Evolutionary conservation across 257 asterid genomes (phyloP), one percentile per base, ranked within the genome.

Genomic region (Fraxinus excelsior): DNA sequence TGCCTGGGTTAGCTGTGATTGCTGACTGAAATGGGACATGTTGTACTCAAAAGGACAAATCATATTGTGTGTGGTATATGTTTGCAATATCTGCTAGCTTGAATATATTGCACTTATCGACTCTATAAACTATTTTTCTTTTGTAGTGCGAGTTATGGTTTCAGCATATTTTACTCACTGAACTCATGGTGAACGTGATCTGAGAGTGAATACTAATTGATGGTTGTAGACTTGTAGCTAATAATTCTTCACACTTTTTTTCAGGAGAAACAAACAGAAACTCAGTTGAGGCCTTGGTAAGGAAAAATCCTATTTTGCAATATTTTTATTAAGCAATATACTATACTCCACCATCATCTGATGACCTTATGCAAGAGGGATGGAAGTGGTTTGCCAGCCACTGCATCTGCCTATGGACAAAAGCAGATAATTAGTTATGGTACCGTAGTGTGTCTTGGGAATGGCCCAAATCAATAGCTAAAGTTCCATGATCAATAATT

Each of bases 281-380:
- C 78, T 90, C 97, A 0, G 80, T 91, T 35, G 97, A 91, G 80
- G 97, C 96, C 28, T 73, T 90, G 92, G 97, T 88, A 76, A 86
- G 90, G 73, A 40, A 37, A 34, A 62, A 12, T 23, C 29, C 29
- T 2, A 9, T n/a, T 29, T 53, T 40, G 68, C 34, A 62, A 7
- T 71, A 10, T 21, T 19, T 25, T 2, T 71, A 35, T 71, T 40
- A 1, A 62, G 68, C 35, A 62, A 31, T 70, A 23, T 40, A 21
- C 19, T 10, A 40, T 11, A 46, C 16, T 46, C n/a, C 6, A 3
- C n/a, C 6, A 3, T 44, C 19, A 1, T 68, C 25, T 6, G 73
- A 18, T 7, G 18, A 19, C 26, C 1, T 11, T n/a, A 19, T 37
- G 56, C 23, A 68, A 38, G 13, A 5, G 72, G 40, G 44, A 29